These are phyloP conservation scores for Naumovozyma castellii DNA, from an alignment of 805 yeast genomes.

Conservation along the genomic window DNA sequence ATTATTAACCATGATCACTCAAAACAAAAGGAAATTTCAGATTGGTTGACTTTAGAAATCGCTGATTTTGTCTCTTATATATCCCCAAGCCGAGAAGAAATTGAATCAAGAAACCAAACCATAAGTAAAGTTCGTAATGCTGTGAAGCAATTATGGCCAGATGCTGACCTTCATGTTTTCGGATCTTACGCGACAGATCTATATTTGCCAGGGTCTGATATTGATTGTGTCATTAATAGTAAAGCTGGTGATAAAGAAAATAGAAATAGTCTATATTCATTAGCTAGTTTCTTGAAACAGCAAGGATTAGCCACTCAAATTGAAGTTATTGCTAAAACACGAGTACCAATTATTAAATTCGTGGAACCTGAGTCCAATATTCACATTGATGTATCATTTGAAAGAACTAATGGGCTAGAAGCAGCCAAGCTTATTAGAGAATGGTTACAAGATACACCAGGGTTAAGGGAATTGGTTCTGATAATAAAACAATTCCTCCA, in stretches of 20 bases:
- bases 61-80: constrained; percentile 75
- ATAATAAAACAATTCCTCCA: constrained; percentile 78
- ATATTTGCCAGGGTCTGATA: constrained; percentile 90
- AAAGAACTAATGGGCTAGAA: constrained; percentile 67
- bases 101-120: constrained; percentile 53
- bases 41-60: constrained; percentile 81
- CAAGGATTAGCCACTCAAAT: constrained; percentile 57
- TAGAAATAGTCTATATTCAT: constrained; percentile 57
- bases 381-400: constrained; percentile 85
- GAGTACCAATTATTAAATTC: constrained; percentile 90
- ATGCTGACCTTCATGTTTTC: constrained; percentile 72
- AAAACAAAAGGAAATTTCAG: constrained; percentile 65
- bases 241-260: constrained; percentile 47
- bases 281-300: constrained; percentile 60
- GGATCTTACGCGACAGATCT: constrained; percentile 93
- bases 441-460: constrained; percentile 71
- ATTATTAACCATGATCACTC: constrained; percentile 68
- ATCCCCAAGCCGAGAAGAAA: constrained; percentile 74
- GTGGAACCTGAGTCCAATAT: constrained; percentile 62
- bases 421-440: constrained; percentile 70
- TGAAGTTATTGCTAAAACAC: constrained; percentile 80
- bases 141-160: constrained; percentile 58
- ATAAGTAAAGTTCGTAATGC: constrained; percentile 49
- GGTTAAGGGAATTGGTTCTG: constrained; percentile 70
- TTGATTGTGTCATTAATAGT: constrained; percentile 82